Base-by-base conservation (phyloP, 2,329 filamentous ascomycete species). In the Colletotrichum horii region DNA sequence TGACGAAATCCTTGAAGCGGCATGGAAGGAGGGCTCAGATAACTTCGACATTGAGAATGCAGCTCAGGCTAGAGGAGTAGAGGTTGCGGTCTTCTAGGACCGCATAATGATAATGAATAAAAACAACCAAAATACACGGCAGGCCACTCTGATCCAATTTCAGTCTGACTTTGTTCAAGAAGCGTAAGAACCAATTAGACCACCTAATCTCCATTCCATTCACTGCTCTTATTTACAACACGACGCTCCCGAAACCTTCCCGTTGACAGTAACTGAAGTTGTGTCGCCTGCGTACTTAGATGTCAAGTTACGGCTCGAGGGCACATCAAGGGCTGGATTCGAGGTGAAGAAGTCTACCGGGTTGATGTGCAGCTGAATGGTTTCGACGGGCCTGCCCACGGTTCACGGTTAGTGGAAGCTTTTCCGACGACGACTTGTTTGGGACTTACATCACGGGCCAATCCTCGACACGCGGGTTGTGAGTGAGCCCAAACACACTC, bases 401-500 rank as follows among this genome's bases (percentile, higher is more conserved):
- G 43, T 52, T n/a, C n/a, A 22, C 24, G 12, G 43, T 52, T 22
- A 52, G 43, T 22, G n/a, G 43, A 12, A 22, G 24, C 12, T 14
- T 22, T 52, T 9, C n/a, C n/a, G n/a, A 52, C 12, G 24, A 4
- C 12, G 11, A 22, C 11, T 52, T 22, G 30, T 14, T n/a, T 24
- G 34, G 8, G 22, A 24, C 55, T 61, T 34, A 62, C 89, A 91
- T 91, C 58, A 91, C 87, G 0, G 89, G 89, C 82, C 90, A 91
- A 78, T 91, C 89, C 80, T 92, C 90, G 14, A 88, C 86, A 36
- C 88, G 81, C 0, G 88, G 88, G 71, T 90, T 85, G 75, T 92
- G 90, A 32, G 90, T 91, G 75, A 92, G 87, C 30, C 82, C 81
- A 56, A 91, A 90, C 78, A 91, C 90, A 22, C 91, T 82, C 76